Evolutionary conservation across 176 grass and related monocot genomes (phyloP).

Genomic region (Paspalum notatum): DNA sequence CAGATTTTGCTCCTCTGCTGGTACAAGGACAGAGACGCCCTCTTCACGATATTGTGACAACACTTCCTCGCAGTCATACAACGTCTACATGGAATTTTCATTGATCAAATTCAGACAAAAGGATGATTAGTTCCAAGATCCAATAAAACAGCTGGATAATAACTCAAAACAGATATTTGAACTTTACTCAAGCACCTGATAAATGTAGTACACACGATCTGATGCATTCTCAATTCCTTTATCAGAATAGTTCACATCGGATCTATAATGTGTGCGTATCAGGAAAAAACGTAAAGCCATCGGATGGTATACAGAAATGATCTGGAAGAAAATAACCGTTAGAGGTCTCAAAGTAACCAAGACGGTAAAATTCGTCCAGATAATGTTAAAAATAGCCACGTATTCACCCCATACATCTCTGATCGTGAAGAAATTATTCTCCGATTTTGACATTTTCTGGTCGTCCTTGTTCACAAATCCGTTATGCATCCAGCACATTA

Average conservation of each 20-base stretch:
- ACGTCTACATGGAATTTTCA: slow-evolving; percentile 53
- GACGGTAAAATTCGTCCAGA: background rate
- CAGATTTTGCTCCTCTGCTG: slow-evolving; percentile 57
- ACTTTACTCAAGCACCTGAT: slow-evolving; percentile 58
- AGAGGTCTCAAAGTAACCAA: slow-evolving; percentile 8
- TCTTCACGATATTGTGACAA: slow-evolving; percentile 55
- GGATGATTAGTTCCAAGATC: background rate
- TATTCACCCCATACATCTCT: slow-evolving; percentile 60
- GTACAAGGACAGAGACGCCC: slow-evolving; percentile 49
- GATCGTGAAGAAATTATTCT: slow-evolving; percentile 83
- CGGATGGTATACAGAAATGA: slow-evolving; percentile 80
- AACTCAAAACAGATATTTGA: slow-evolving; percentile 14
- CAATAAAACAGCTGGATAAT: background rate
- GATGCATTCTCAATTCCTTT: slow-evolving; percentile 61
- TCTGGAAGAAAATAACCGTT: slow-evolving; percentile 40
- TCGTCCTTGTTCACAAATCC: slow-evolving; percentile 67
- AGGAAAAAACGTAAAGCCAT: slow-evolving; percentile 87
- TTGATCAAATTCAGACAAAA: background rate
- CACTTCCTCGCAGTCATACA: slow-evolving; percentile 68
- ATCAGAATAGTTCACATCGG: slow-evolving; percentile 86
- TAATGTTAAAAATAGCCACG: slow-evolving; percentile 26
- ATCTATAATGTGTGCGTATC: slow-evolving; percentile 83
- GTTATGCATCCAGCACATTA: slow-evolving; percentile 74
- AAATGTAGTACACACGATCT: slow-evolving; percentile 81
- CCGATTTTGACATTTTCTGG: slow-evolving; percentile 80